phyloP scores from a whole-genome alignment of 345 rosid genomes.

The Microcos paniculata region DNA sequence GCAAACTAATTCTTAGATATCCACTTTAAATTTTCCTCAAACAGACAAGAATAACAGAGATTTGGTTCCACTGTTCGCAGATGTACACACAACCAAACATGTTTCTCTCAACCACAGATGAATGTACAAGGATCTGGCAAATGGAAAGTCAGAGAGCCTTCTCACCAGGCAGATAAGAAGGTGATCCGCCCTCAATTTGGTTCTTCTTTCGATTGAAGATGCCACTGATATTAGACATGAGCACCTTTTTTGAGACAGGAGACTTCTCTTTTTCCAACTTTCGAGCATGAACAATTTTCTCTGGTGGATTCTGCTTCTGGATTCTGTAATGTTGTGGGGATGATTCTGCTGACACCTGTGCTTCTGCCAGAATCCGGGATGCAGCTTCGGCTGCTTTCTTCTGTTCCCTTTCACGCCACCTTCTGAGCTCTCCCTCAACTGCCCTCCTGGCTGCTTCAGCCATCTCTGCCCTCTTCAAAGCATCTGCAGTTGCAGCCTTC shows the following conservation, averaged over 20 bases:
- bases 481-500: conserved; percentile 62
- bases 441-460: conserved; percentile 94
- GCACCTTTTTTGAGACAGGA: conserved; percentile 58
- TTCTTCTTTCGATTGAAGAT: conserved; percentile 77
- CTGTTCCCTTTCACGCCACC: conserved; percentile 89
- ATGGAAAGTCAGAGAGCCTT: conserved; percentile 43
- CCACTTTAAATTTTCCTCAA: conserved; percentile 15
- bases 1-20: conserved; percentile 17
- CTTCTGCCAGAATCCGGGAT: conserved; percentile 69
- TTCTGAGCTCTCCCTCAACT: conserved; percentile 88
- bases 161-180: conserved; percentile 77
- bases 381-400: conserved; percentile 85
- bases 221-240: conserved; percentile 60
- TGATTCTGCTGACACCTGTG: conserved; percentile 54
- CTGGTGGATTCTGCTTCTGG: conserved; percentile 50
- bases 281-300: conserved; percentile 28
- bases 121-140: conserved; percentile 21
- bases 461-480: conserved; percentile 86
- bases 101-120: conserved; percentile 33
- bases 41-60: conserved; percentile 16
- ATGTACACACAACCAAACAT: conserved; percentile 34
- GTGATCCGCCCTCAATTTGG: conserved; percentile 82
- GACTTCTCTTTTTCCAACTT: conserved; percentile 66
- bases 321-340: conserved; percentile 60
- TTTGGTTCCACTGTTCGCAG: conserved; percentile 22